These are phyloP conservation scores for Fistulinella prunicolor DNA, from an alignment of 768 basidiomycete species.

Conservation along the genomic window DNA sequence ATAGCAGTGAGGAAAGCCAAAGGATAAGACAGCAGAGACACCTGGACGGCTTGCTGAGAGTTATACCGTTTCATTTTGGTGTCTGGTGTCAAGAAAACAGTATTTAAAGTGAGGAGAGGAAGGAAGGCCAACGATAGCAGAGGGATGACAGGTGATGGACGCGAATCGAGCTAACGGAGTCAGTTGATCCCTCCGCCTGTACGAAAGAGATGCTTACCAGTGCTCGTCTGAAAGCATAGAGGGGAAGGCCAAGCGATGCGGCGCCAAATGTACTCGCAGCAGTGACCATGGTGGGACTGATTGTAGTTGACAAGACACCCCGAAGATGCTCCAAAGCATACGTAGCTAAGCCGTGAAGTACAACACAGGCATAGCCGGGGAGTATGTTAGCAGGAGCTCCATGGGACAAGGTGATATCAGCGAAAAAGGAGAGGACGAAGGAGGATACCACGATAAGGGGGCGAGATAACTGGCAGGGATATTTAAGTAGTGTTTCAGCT, in stretches of 20 bases:
- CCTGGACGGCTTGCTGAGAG: constrained; percentile 50
- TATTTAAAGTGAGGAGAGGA: constrained; percentile 58
- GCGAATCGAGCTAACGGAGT: constrained; percentile 45
- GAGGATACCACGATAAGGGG: constrained; percentile 46
- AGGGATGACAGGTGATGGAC: constrained; percentile 51
- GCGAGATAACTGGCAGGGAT: constrained; percentile 45
- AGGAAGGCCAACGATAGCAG: constrained; percentile 55
- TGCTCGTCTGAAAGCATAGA: constrained; percentile 59
- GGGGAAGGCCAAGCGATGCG: constrained; percentile 57
- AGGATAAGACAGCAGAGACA: constrained; percentile 59
- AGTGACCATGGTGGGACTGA: constrained; percentile 55
- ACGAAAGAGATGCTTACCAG: constrained; percentile 43
- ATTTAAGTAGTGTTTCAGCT: constrained; percentile 18
- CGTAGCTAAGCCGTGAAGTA: constrained; percentile 57
- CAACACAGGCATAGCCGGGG: constrained; percentile 66
- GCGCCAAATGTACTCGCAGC: constrained; percentile 61
- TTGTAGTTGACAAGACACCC: constrained; percentile 51
- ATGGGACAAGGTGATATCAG: constrained; percentile 48
- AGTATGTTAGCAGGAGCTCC: constrained; percentile 38
- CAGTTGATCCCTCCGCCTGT: constrained; percentile 2
- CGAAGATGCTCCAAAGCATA: constrained; percentile 62
- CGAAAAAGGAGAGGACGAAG: constrained; percentile 52
- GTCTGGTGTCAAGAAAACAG: constrained; percentile 59
- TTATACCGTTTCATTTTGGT: constrained; percentile 46
- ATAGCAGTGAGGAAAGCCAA: constrained; percentile 45